phyloP scores from a whole-genome alignment of 2,329 filamentous ascomycete species.

The Fusarium liriodendri region DNA sequence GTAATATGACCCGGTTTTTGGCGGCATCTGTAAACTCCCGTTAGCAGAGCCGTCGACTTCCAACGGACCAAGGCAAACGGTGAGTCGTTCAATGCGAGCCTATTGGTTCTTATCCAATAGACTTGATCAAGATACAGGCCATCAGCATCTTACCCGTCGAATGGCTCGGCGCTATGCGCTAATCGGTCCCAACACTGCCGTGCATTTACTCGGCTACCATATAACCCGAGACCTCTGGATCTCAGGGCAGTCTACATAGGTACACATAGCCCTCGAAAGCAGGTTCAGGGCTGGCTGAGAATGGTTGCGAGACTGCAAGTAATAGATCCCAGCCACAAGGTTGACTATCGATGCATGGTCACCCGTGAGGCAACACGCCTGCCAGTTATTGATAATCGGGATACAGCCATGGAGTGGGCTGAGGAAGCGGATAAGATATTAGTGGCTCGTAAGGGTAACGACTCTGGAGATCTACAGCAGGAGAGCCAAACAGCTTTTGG shows the following conservation, averaged over 20 bases:
- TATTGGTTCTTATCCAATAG: not conserved
- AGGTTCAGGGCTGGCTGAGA: not conserved
- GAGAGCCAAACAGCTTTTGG: not conserved
- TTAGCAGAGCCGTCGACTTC: not conserved
- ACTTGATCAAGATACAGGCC: not conserved
- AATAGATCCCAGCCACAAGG: not conserved
- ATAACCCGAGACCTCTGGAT: not conserved
- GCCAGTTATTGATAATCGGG: not conserved
- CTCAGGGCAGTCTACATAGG: not conserved
- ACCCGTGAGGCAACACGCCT: not conserved
- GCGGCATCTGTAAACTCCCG: not conserved
- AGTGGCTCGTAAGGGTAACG: too few relatives aligned
- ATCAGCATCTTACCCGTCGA: not conserved
- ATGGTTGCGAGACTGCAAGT: conserved; percentile 1
- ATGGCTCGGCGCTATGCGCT: too few relatives aligned
- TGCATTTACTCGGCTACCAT: not conserved
- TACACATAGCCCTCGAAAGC: not conserved
- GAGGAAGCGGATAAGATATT: too few relatives aligned
- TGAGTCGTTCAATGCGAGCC: not conserved
- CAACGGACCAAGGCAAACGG: not conserved
- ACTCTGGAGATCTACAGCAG: not conserved
- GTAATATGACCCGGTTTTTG: not conserved
- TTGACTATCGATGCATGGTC: not conserved
- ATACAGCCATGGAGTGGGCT: not conserved
- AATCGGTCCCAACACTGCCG: too few relatives aligned